A percentile compares a stretch with the other conserved stretches of the same genome.
phyloP scores from a whole-genome alignment of 164 flowering plant genomes.

The Cinnamomum micranthum region DNA sequence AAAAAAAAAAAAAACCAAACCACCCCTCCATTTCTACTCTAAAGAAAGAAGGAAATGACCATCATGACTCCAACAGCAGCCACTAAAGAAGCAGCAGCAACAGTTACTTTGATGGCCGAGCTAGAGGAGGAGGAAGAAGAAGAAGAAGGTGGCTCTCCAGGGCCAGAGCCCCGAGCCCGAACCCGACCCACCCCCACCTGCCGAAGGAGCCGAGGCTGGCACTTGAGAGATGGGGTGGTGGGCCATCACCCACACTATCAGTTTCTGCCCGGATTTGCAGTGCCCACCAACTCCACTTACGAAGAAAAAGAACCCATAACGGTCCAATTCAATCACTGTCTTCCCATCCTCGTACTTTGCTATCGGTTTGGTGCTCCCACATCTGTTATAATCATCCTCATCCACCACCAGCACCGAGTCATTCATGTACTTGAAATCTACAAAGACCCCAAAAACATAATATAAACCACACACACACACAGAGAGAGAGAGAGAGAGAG shows the following conservation, averaged over 20 bases:
- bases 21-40: background rate
- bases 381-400: slow-evolving; percentile 29
- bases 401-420: slow-evolving; percentile 60
- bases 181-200: slow-evolving; percentile 10
- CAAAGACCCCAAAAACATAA: too few species aligned
- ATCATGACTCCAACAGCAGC: slow-evolving; percentile 23
- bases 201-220: slow-evolving; percentile 25
- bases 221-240: slow-evolving; percentile 16
- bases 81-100: slow-evolving; percentile 22
- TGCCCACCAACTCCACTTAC: slow-evolving; percentile 42
- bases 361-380: slow-evolving; percentile 33
- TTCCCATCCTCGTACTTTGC: slow-evolving; percentile 33
- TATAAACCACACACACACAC: too few species aligned
- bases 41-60: slow-evolving; percentile 24
- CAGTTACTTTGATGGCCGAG: slow-evolving; percentile 23
- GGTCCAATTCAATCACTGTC: slow-evolving; percentile 36
- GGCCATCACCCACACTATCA: slow-evolving; percentile 47
- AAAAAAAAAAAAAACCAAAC: background rate
- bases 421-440: slow-evolving; percentile 54
- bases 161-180: background rate
- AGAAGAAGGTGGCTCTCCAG: slow-evolving; percentile 2
- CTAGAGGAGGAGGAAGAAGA: slow-evolving; percentile 18
- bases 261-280: slow-evolving; percentile 43
- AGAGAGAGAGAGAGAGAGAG: too few species aligned
- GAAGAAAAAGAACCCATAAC: slow-evolving; percentile 54